phyloP scores from a whole-genome alignment of 1,284 basidiomycete genomes.

The Cutaneotrichosporon sp. region DNA sequence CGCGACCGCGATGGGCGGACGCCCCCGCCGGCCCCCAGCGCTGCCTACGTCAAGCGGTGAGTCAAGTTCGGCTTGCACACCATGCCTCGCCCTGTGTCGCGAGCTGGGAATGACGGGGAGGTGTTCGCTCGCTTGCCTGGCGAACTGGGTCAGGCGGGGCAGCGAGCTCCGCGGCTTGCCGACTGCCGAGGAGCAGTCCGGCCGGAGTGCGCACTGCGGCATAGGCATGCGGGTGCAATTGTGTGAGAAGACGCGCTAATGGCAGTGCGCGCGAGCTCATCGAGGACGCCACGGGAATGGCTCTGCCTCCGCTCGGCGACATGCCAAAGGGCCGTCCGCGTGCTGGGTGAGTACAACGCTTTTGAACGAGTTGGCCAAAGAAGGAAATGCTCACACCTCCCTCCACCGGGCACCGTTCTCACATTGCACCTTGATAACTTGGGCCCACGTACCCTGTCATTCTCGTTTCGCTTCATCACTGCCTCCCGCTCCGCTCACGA shows the following conservation, averaged over 20 bases:
- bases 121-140: too few relatives aligned
- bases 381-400: not conserved
- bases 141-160: too few relatives aligned
- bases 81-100: too few relatives aligned
- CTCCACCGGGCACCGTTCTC: constrained; percentile 1
- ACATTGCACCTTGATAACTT: not conserved
- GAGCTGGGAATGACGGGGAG: too few relatives aligned
- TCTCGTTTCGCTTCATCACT: not conserved
- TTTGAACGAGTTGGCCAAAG: not conserved
- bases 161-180: too few relatives aligned
- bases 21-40: constrained; percentile 79
- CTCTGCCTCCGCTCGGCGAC: constrained; percentile 58
- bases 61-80: constrained; percentile 18
- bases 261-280: constrained; percentile 72
- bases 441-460: too few relatives aligned
- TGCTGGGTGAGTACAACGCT: constrained; percentile 43
- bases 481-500: not conserved
- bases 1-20: constrained; percentile 41
- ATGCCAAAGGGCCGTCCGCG: constrained; percentile 40
- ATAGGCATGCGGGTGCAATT: too few relatives aligned
- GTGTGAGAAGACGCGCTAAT: too few relatives aligned
- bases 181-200: too few relatives aligned
- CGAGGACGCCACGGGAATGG: constrained; percentile 59
- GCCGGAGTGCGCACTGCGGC: too few relatives aligned
- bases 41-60: constrained; percentile 79